Base-by-base conservation (phyloP, 2,329 filamentous ascomycete species). In the Raffaelea albimanens region DNA sequence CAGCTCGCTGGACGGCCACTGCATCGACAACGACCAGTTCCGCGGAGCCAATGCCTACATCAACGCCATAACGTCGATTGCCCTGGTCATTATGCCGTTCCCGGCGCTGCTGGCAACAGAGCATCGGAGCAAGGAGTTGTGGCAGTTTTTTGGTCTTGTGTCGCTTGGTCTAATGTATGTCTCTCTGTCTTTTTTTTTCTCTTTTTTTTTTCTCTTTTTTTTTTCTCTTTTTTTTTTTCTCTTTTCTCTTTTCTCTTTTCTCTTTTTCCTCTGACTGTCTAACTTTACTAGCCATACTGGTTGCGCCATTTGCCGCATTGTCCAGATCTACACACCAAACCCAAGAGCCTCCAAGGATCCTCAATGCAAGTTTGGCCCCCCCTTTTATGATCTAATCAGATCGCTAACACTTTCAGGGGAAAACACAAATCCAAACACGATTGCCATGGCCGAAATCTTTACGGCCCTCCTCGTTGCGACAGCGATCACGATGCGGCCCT, bases 21-120 rank as follows among this genome's bases (percentile, higher is more conserved):
- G 38, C 25, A 46, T 46, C 44, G 25, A 46, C 38, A 46, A 46
- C 25, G 44, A 46, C 25, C 38, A 34, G 19, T 46, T 46, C 14
- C 44, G 44, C 10, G 20, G 29, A 1, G 22, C 36, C 23, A 46
- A 46, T 13, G 44, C 44, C 11, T 46, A 31, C 38, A 46, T 46
- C 25, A 46, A 46, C 21, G 38, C 44, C 23, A 14, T 46, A 18
- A 46, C 44, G 4, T 46, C 44, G 7, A 13, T 41, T 8, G 2
- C 21, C n/a, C 39, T 46, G 2, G 44, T 46, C 25, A 41, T 41
- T 16, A 33, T 46, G 2, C 44, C 44, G 4, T 41, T 46, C 19
- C 38, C 38, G 44, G 38, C 44, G 7, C 25, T 46, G n/a, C 7
- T 41, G n/a, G n/a, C 38, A 4, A 34, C 23, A 2, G 44, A 41